phyloP scores from a whole-genome alignment of 805 yeast genomes.

The Yamadazyma philogaea region DNA sequence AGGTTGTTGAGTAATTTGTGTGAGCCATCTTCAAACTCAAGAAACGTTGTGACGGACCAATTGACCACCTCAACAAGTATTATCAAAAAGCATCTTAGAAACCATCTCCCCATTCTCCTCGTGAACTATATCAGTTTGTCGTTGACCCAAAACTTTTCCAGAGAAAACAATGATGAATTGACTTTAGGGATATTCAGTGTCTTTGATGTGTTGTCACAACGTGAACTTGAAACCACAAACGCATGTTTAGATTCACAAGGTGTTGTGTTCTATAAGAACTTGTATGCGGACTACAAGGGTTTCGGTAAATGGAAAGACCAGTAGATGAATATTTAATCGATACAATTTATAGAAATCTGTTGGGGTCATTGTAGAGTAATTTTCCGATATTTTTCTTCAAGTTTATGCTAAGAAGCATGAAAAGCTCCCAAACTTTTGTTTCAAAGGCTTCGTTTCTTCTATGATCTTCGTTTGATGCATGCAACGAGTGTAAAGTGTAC shows the following conservation, averaged over 20 bases:
- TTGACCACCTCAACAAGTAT: slow-evolving; percentile 48
- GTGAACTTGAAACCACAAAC: slow-evolving; percentile 62
- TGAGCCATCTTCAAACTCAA: slow-evolving; percentile 54
- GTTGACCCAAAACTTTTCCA: slow-evolving; percentile 47
- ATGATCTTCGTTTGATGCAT: slow-evolving; percentile 15
- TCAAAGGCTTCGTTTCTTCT: slow-evolving; percentile 23
- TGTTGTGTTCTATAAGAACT: slow-evolving; percentile 58
- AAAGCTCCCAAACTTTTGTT: slow-evolving; percentile 34
- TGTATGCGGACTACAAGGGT: slow-evolving; percentile 71
- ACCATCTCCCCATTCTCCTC: slow-evolving; percentile 57
- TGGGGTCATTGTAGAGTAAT: slow-evolving; percentile 29
- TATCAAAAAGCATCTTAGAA: slow-evolving; percentile 60
- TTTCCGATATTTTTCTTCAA: slow-evolving; percentile 26
- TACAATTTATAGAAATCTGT: slow-evolving; percentile 19
- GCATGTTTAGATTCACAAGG: slow-evolving; percentile 68
- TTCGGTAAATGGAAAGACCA: slow-evolving; percentile 80
- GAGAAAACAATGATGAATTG: slow-evolving; percentile 47
- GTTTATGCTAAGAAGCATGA: slow-evolving; percentile 20
- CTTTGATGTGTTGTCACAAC: slow-evolving; percentile 65
- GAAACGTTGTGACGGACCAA: slow-evolving; percentile 17
- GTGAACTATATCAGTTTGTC: slow-evolving; percentile 56
- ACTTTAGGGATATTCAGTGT: slow-evolving; percentile 56
- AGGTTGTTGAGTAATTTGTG: slow-evolving; percentile 67
- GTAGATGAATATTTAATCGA: slow-evolving; percentile 17
- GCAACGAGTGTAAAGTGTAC: slow-evolving; percentile 26